Evolutionary conservation across 345 rosid genomes (phyloP), one percentile per base, ranked within the genome.

Genomic region (Mercurialis annua): DNA sequence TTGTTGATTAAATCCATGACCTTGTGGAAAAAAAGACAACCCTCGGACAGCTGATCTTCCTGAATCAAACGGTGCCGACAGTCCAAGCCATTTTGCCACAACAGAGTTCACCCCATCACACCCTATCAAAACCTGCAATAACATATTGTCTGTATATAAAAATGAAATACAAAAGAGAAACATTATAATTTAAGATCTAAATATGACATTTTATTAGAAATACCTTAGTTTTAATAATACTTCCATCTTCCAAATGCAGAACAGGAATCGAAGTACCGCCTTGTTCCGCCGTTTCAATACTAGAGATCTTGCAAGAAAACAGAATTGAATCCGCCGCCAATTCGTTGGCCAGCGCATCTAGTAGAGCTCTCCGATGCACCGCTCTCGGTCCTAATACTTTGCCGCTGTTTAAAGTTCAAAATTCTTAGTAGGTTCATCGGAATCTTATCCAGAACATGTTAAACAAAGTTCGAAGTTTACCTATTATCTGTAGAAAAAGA

Each of bases 81-180:
- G 80, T 29, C 83, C 83, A 30, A 81, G 43, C 82, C 73, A 74
- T 0, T 34, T 34, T 26, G 82, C 82, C 57, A 73, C 79, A 16
- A 31, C 42, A 4, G 78, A 79, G 62, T 71, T 70, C 48, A 75
- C 56, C 52, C 87, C 83, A 27, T 77, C 82, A 10, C 85, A 84
- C 18, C 85, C 85, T 30, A 83, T 71, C 51, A 80, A 36, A 42
- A 71, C 64, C 81, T 79, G 64, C 12, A 26, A 16, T 1, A 15
- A 17, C 27, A 66, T 44, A 11, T 27, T 5, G 11, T n/a, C n/a
- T n/a, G n/a, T n/a, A n/a, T n/a, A n/a, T n/a, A n/a, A n/a, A n/a
- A n/a, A n/a, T n/a, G n/a, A n/a, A n/a, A n/a, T n/a, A n/a, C n/a
- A n/a, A n/a, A n/a, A n/a, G n/a, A n/a, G n/a, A n/a, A n/a, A n/a